Conservation (phyloP, 2,329 filamentous ascomycete genomes). For the Sclerotinia borealis region DNA sequence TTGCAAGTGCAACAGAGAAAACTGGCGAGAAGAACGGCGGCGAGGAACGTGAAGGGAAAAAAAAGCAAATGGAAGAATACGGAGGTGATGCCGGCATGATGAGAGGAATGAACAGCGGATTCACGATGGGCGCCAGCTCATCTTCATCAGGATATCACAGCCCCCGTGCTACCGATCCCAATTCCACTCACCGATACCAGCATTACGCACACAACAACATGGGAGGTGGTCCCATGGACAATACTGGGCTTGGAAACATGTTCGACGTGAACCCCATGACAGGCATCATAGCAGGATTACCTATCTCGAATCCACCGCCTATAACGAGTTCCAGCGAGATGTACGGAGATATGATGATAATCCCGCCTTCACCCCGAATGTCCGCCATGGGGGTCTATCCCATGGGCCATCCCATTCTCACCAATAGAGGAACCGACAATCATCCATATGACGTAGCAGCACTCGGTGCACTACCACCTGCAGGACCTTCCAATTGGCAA, state of each 20-base stretch:
- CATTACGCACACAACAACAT: not conserved
- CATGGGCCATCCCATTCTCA: not conserved
- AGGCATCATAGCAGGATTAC: not conserved
- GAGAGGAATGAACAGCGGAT: not conserved
- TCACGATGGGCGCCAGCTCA: not conserved
- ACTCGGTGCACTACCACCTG: not conserved
- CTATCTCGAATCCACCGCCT: not conserved
- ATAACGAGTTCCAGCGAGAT: not conserved
- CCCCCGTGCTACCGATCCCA: not conserved
- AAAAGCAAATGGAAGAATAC: not conserved
- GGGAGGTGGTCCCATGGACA: not conserved
- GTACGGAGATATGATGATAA: not conserved
- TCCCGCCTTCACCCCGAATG: not conserved
- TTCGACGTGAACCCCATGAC: constrained; percentile 1
- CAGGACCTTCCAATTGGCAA: not conserved
- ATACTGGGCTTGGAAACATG: not conserved
- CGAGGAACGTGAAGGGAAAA: not conserved
- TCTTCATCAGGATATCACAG: not conserved
- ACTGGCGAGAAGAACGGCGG: not conserved
- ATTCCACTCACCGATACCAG: not conserved
- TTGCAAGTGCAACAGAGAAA: not conserved
- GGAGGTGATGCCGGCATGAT: not conserved
- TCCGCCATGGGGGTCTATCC: not conserved
- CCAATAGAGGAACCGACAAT: not conserved
- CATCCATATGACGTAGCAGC: not conserved